Conservation (phyloP, 2,329 filamentous ascomycete species). For the Pleomassaria siparia region DNA sequence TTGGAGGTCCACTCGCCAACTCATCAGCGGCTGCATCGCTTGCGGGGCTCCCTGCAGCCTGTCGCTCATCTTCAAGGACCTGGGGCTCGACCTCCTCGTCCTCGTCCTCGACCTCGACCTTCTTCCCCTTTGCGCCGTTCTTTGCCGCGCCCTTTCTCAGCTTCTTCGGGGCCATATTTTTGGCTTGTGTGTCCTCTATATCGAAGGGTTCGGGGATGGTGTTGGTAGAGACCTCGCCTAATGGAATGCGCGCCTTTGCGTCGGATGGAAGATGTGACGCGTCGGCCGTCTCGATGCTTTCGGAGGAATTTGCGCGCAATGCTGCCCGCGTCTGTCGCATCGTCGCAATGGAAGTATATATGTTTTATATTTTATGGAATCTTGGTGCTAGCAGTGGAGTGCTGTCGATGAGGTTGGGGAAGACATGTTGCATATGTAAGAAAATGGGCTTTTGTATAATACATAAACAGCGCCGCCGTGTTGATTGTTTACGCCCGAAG, state of each 20-base stretch:
- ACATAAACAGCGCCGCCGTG: slow-evolving; percentile 3
- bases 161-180: slow-evolving; percentile 37
- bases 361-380: neutral
- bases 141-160: slow-evolving; percentile 33
- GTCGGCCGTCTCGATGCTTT: slow-evolving; percentile 41
- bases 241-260: slow-evolving; percentile 35
- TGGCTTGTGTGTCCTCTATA: slow-evolving; percentile 21
- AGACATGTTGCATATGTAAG: slow-evolving; percentile 19
- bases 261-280: slow-evolving; percentile 23
- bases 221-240: slow-evolving; percentile 46
- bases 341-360: slow-evolving; percentile 11
- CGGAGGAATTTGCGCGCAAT: slow-evolving; percentile 41
- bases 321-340: slow-evolving; percentile 50
- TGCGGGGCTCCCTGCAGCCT: slow-evolving; percentile 19
- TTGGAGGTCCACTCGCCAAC: slow-evolving; percentile 11
- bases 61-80: slow-evolving; percentile 23
- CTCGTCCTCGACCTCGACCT: slow-evolving; percentile 28
- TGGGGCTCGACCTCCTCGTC: slow-evolving; percentile 19
- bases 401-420: slow-evolving; percentile 11
- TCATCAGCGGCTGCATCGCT: slow-evolving; percentile 26
- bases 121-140: slow-evolving; percentile 35
- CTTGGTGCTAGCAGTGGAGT: slow-evolving; percentile 1
- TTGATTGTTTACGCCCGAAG: slow-evolving; percentile 18
- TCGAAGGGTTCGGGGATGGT: slow-evolving; percentile 18
- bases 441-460: slow-evolving; percentile 1